Percentiles rank a stretch among this genome's conserved stretches.
Evolutionary conservation across 2,329 filamentous ascomycete species (phyloP).

Genomic region (Colletotrichum paranaense): DNA sequence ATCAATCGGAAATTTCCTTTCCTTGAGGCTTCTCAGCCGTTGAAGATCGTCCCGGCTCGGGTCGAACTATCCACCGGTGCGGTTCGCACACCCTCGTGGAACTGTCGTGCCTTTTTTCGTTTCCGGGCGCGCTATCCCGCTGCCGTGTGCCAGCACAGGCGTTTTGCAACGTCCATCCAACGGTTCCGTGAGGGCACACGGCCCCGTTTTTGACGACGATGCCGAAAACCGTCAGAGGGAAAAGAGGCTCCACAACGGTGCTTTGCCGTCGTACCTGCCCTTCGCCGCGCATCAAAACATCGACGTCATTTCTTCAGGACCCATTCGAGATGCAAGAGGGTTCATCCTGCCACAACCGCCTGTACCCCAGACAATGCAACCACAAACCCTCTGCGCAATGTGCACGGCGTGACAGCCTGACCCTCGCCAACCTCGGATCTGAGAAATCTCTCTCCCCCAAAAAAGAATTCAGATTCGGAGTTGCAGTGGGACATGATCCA

Average conservation of each 20-base stretch:
- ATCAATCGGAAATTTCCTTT: not conserved
- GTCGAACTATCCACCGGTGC: not conserved
- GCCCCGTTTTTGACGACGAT: constrained; percentile 14
- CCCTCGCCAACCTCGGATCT: constrained; percentile 13
- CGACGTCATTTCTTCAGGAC: constrained; percentile 27
- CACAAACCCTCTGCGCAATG: not conserved
- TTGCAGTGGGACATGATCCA: not conserved
- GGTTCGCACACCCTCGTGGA: not conserved
- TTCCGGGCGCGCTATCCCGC: not conserved
- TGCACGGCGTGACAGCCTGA: not conserved
- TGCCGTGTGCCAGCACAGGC: not conserved
- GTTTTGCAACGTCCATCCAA: not conserved
- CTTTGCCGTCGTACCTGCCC: constrained; percentile 17
- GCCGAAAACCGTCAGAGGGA: not conserved
- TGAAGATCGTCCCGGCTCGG: not conserved
- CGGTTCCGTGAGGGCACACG: not conserved
- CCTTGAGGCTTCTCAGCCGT: not conserved
- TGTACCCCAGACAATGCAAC: constrained; percentile 32
- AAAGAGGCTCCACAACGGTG: constrained; percentile 24
- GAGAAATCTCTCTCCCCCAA: not conserved
- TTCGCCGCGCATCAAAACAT: not conserved
- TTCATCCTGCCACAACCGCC: constrained; percentile 10
- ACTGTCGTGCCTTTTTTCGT: not conserved
- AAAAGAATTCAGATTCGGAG: not conserved
- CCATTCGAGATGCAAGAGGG: constrained; percentile 15